These are phyloP conservation scores for Poronia punctata DNA, from an alignment of 495 filamentous ascomycete species.

Conservation along the genomic window DNA sequence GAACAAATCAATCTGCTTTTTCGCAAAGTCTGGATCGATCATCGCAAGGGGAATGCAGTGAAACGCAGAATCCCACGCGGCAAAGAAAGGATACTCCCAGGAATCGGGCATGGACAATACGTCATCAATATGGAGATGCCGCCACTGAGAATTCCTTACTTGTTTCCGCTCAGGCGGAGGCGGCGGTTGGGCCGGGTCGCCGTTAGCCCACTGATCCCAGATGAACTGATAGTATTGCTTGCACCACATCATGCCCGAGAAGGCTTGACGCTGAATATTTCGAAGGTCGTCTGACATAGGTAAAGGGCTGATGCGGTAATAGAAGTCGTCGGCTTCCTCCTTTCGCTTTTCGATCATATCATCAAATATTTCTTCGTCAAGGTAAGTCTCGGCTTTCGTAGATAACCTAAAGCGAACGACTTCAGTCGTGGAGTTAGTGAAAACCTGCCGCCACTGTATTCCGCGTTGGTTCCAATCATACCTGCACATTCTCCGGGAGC, in stretches of 20 bases:
- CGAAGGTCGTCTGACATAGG: constrained; percentile 92
- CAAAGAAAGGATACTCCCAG: constrained; percentile 98
- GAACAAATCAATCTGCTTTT: constrained; percentile 92
- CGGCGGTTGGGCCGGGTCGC: constrained; percentile 62
- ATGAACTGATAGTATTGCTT: constrained; percentile 96
- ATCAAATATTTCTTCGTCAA: constrained; percentile 90
- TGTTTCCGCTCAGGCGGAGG: constrained; percentile 74
- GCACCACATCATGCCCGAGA: constrained; percentile 95
- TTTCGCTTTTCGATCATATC: constrained; percentile 80
- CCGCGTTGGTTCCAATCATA: constrained; percentile 12
- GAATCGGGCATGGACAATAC: constrained; percentile 96
- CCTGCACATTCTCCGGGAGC: constrained; percentile 79
- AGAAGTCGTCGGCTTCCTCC: constrained; percentile 92
- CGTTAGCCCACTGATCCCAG: constrained; percentile 96
- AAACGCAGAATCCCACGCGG: constrained; percentile 95
- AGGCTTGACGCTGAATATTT: constrained; percentile 91
- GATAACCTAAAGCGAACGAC: constrained; percentile 91
- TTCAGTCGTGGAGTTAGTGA: constrained; percentile 9
- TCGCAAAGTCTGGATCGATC: constrained; percentile 95
- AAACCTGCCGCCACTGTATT: neutral
- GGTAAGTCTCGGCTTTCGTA: constrained; percentile 59
- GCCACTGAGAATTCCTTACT: constrained; percentile 84
- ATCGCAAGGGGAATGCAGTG: constrained; percentile 93
- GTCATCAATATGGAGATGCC: constrained; percentile 87
- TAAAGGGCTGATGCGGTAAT: constrained; percentile 83